Conservation (phyloP, 805 yeast genomes). For the Yarrowia deformans region DNA sequence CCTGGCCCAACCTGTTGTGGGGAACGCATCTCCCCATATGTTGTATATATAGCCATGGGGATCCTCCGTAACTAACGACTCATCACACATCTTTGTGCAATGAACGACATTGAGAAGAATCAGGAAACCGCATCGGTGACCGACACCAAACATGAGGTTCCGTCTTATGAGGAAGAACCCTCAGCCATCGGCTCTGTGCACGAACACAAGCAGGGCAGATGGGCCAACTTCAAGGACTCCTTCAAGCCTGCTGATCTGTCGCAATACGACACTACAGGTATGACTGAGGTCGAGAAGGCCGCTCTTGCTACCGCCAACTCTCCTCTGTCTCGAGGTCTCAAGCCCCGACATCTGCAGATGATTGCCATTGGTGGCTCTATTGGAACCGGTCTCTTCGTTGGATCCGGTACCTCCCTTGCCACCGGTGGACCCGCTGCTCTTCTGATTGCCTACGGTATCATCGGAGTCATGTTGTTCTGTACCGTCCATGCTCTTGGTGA, state of each 20-base stretch:
- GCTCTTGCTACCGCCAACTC: conserved; percentile 58
- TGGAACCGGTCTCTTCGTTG: conserved; percentile 76
- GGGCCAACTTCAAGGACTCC: conserved; percentile 54
- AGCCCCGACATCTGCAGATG: conserved; percentile 57
- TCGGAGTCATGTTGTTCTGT: conserved; percentile 67
- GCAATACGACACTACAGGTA: conserved; percentile 45
- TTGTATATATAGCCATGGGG: not conserved
- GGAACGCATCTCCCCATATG: not conserved
- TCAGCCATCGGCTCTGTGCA: conserved; percentile 20
- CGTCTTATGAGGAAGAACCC: conserved; percentile 23
- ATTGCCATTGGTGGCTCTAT: conserved; percentile 83
- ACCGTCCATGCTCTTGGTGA: conserved; percentile 72
- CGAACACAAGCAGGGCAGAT: conserved; percentile 33
- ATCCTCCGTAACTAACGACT: not conserved
- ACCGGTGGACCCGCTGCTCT: conserved; percentile 71
- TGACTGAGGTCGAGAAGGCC: conserved; percentile 52
- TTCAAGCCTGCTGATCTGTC: conserved; percentile 56
- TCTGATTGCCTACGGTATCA: conserved; percentile 64
- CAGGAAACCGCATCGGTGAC: not conserved
- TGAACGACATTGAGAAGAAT: conserved; percentile 35
- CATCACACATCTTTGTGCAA: not conserved
- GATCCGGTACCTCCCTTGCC: conserved; percentile 63
- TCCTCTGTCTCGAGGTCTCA: conserved; percentile 59
- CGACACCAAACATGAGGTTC: conserved; percentile 9
- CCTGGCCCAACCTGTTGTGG: not conserved